These are phyloP conservation scores for Paralagenidium karlingii DNA, from an alignment of 352 stramenopile species.

Conservation along the genomic window DNA sequence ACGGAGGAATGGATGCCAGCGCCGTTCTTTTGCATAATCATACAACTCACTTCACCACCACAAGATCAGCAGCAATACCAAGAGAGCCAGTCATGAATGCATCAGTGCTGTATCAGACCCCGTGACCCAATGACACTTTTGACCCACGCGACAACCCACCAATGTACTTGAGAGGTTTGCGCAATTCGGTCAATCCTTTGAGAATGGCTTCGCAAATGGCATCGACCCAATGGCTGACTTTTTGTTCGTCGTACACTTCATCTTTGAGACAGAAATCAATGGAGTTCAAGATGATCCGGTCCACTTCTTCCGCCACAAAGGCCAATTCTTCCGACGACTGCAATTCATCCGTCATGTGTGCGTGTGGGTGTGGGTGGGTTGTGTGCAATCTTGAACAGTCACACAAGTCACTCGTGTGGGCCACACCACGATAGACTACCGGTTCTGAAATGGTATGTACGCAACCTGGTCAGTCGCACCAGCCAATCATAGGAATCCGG, in stretches of 20 bases:
- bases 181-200: slow-evolving; percentile 70
- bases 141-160: slow-evolving; percentile 22
- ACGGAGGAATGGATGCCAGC: slow-evolving; percentile 81
- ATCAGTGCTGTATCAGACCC: too few species aligned
- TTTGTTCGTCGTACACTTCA: slow-evolving; percentile 74
- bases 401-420: too few species aligned
- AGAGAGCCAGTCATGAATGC: slow-evolving; percentile 1
- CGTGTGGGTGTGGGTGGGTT: too few species aligned
- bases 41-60: slow-evolving; percentile 49
- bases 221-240: slow-evolving; percentile 85
- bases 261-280: slow-evolving; percentile 82
- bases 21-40: slow-evolving; percentile 92
- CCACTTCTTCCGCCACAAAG: slow-evolving; percentile 86
- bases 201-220: slow-evolving; percentile 84
- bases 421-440: too few species aligned
- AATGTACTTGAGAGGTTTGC: slow-evolving; percentile 90
- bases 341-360: slow-evolving; percentile 78
- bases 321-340: slow-evolving; percentile 82
- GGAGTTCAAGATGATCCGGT: slow-evolving; percentile 71
- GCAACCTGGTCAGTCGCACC: too few species aligned
- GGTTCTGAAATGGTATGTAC: too few species aligned
- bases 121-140: too few species aligned
- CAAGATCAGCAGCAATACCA: neutral
- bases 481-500: too few species aligned
- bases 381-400: too few species aligned